A percentile compares a stretch with the other conserved stretches of the same genome.
phyloP scores from a whole-genome alignment of 2,329 filamentous ascomycete species.

The Ilyonectria robusta region DNA sequence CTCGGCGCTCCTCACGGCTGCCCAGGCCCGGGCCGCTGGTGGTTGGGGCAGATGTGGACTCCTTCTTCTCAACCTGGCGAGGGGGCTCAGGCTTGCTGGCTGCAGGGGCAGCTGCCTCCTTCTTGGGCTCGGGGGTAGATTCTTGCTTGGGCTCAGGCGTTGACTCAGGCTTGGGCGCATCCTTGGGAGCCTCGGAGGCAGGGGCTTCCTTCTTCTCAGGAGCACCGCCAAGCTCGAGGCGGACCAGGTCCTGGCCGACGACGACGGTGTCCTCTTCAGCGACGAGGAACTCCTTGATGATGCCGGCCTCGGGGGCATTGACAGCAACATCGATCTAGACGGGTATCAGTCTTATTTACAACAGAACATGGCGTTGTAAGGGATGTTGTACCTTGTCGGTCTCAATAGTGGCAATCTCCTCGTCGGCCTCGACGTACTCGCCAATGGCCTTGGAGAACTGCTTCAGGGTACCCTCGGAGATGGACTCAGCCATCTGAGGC shows the following conservation, averaged over 20 bases:
- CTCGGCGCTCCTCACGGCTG: slow-evolving; percentile 88
- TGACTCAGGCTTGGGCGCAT: slow-evolving; percentile 50
- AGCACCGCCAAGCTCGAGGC: slow-evolving; percentile 83
- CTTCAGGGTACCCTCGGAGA: slow-evolving; percentile 96
- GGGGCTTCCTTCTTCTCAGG: slow-evolving; percentile 56
- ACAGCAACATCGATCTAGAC: slow-evolving; percentile 93
- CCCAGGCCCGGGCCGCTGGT: slow-evolving; percentile 65
- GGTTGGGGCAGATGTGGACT: slow-evolving; percentile 37
- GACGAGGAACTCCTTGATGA: slow-evolving; percentile 91
- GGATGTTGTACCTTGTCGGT: slow-evolving; percentile 86
- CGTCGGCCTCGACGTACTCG: slow-evolving; percentile 94
- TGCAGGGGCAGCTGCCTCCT: slow-evolving; percentile 38
- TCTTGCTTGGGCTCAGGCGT: slow-evolving; percentile 54
- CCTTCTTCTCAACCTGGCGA: slow-evolving; percentile 46
- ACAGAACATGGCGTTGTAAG: background rate
- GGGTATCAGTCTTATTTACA: background rate
- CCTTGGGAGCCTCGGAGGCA: slow-evolving; percentile 47
- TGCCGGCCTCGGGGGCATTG: slow-evolving; percentile 91
- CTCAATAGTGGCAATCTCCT: slow-evolving; percentile 98
- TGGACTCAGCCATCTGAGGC: slow-evolving; percentile 98
- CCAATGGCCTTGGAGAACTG: slow-evolving; percentile 94
- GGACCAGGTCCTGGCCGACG: slow-evolving; percentile 92
- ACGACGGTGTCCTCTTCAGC: slow-evolving; percentile 96
- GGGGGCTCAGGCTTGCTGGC: slow-evolving; percentile 44
- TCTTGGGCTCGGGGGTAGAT: background rate